These are phyloP conservation scores for Penicillium coprophilum DNA, from an alignment of 495 filamentous ascomycete species.

Conservation along the genomic window DNA sequence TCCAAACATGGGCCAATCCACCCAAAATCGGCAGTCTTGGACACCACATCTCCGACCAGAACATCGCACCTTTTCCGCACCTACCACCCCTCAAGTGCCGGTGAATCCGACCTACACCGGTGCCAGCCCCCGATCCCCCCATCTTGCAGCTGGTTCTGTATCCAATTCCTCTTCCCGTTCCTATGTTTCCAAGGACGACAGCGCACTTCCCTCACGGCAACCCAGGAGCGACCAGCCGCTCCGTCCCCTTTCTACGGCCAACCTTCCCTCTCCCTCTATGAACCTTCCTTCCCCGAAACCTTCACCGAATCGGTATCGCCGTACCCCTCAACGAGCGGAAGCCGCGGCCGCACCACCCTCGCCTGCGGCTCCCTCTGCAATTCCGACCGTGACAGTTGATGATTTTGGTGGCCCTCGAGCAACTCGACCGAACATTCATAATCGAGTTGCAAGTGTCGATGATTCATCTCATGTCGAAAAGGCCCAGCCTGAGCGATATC, in stretches of 20 bases:
- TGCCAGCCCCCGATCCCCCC: conserved; percentile 46
- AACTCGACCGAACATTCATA: conserved; percentile 29
- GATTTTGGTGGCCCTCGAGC: conserved; percentile 22
- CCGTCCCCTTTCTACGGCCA: conserved; percentile 54
- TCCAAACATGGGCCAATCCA: conserved; percentile 59
- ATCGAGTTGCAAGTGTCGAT: conserved; percentile 53
- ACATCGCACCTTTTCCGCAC: conserved; percentile 65
- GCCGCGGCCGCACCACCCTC: conserved; percentile 44
- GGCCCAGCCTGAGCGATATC: conserved; percentile 62
- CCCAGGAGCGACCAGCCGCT: conserved; percentile 37
- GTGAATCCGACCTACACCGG: conserved; percentile 44
- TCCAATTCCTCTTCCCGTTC: conserved; percentile 51
- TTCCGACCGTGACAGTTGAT: conserved; percentile 22
- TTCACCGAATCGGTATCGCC: conserved; percentile 67
- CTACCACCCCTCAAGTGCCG: conserved; percentile 51
- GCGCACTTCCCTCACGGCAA: conserved; percentile 44
- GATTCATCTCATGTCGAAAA: conserved; percentile 47
- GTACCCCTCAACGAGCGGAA: conserved; percentile 53
- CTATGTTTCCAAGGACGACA: conserved; percentile 50
- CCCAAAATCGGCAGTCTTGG: conserved; percentile 57
- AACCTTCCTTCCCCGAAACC: conserved; percentile 54
- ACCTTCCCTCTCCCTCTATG: conserved; percentile 47
- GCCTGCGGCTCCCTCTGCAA: conserved; percentile 33
- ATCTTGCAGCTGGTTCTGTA: conserved; percentile 62
- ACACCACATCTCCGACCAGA: conserved; percentile 64